Base-by-base conservation (phyloP, 2,329 filamentous ascomycete genomes). In the Diaporthe ampelina region DNA sequence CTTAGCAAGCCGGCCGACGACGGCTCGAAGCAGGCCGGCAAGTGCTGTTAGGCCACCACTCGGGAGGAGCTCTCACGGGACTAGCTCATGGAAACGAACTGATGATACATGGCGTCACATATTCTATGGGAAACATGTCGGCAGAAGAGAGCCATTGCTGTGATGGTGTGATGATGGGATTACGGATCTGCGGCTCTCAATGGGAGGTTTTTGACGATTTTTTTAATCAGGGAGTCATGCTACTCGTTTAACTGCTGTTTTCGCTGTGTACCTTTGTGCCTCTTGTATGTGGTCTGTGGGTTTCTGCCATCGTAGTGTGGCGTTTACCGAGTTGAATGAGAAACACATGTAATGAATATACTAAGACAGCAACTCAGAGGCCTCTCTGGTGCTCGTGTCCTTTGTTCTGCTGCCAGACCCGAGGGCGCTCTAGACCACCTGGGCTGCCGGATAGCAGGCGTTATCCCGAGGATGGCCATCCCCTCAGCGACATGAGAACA, bases 1-100 rank as follows among this genome's bases (percentile, higher is more conserved):
- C 93, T 98, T 81, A 96, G 91, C 89, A 95, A 96, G 86, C 91
- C 94, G 69, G 91, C 94, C 78, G 94, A 97, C 79, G 90, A 94
- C 81, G 86, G 86, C 70, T 90, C 94, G 79, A 89, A 91, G 81
- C 96, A 97, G 89, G 89, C 91, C 78, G 92, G 93, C 82, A 94
- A 94, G 84, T 97, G 94, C 87, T 97, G 94, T 86, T 96, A 91
- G 88, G 83, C 79, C 78, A 76, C 76, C 19, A 68, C 77, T 77
- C 71, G 35, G 40, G 68, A 50, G 67, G 26, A 45, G 70, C 59
- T 48, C 63, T 59, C 65, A 35, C 32, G 43, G 57, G 52, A 35
- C 37, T 50, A 76, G 79, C 77, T 80, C 80, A 79, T 79, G 79
- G 79, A 79, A 78, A 77, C 78, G 79, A 78, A 79, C 80, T 81